phyloP scores from a whole-genome alignment of 2,329 filamentous ascomycete genomes.

The Coleophoma crateriformis region DNA sequence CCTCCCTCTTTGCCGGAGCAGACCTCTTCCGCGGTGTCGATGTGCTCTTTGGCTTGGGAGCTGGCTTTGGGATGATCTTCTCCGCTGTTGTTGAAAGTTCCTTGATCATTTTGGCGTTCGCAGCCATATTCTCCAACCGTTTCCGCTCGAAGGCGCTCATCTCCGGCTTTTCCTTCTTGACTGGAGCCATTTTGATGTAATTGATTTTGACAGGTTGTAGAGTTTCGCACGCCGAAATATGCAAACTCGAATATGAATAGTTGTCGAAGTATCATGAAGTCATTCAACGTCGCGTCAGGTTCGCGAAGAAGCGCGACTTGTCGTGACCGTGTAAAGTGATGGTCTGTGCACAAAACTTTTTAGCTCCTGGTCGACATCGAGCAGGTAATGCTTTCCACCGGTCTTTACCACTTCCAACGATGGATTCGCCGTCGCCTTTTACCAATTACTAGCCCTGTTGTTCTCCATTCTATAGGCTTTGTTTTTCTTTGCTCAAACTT shows the following conservation, averaged over 20 bases:
- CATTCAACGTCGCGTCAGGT: background rate
- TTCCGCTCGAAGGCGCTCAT: conserved; percentile 85
- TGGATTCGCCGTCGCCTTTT: background rate
- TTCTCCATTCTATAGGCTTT: too few relatives aligned
- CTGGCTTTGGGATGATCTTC: conserved; percentile 55
- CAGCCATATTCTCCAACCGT: conserved; percentile 78
- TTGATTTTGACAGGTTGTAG: background rate
- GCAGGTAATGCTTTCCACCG: background rate
- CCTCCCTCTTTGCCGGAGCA: conserved; percentile 42
- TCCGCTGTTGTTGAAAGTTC: conserved; percentile 70
- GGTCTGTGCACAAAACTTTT: background rate
- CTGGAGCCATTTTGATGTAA: conserved; percentile 37
- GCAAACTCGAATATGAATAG: too few relatives aligned
- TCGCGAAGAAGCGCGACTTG: background rate
- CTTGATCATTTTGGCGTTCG: conserved; percentile 71
- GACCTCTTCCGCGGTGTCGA: conserved; percentile 32
- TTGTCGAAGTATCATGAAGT: background rate
- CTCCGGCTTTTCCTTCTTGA: conserved; percentile 36
- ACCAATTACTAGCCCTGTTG: background rate
- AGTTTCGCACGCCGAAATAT: too few relatives aligned
- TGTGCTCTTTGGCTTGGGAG: conserved; percentile 40
- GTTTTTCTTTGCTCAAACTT: too few relatives aligned
- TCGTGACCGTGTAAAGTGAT: background rate
- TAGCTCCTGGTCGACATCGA: background rate
- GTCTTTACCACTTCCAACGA: background rate